Evolutionary conservation across 228 moss, liverwort and hornwort genomes (phyloP).

Genomic region (Sphagnum magellanicum): DNA sequence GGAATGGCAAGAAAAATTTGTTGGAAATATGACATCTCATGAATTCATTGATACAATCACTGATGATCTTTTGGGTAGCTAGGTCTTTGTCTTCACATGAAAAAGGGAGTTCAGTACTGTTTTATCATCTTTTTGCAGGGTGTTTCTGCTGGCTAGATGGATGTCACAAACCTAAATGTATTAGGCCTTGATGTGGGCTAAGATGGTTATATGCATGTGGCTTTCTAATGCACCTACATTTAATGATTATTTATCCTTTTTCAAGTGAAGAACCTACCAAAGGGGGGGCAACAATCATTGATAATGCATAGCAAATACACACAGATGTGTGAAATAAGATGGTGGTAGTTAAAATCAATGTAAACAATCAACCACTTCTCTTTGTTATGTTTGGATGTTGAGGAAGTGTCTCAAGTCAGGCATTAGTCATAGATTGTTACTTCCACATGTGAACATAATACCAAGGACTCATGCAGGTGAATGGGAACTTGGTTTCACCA

Average conservation of each 20-base stretch:
- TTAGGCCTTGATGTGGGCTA: too few species aligned
- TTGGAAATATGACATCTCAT: slow-evolving; percentile 97
- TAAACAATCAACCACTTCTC: neutral
- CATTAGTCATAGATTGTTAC: too few species aligned
- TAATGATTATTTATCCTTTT: neutral
- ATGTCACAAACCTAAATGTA: too few species aligned
- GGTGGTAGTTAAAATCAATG: slow-evolving; percentile 83
- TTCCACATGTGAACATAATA: too few species aligned
- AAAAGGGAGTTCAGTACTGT: slow-evolving; percentile 68
- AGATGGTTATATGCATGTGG: too few species aligned
- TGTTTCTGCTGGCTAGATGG: neutral
- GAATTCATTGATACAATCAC: slow-evolving; percentile 98
- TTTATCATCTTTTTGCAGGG: neutral
- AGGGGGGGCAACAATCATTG: slow-evolving; percentile 80
- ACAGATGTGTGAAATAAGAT: slow-evolving; percentile 98
- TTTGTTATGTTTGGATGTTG: neutral
- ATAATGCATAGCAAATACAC: slow-evolving; percentile 97
- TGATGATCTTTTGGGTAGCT: slow-evolving; percentile 91
- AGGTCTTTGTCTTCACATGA: slow-evolving; percentile 98
- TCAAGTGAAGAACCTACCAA: slow-evolving; percentile 95
- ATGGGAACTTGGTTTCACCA: slow-evolving; percentile 90
- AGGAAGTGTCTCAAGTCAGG: neutral
- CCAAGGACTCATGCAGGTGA: slow-evolving; percentile 46
- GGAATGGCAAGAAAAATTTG: slow-evolving; percentile 99
- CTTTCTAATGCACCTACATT: too few species aligned